Conservation (phyloP, 1,139 yeast genomes). For the Geotrichum cucujoidarum region DNA sequence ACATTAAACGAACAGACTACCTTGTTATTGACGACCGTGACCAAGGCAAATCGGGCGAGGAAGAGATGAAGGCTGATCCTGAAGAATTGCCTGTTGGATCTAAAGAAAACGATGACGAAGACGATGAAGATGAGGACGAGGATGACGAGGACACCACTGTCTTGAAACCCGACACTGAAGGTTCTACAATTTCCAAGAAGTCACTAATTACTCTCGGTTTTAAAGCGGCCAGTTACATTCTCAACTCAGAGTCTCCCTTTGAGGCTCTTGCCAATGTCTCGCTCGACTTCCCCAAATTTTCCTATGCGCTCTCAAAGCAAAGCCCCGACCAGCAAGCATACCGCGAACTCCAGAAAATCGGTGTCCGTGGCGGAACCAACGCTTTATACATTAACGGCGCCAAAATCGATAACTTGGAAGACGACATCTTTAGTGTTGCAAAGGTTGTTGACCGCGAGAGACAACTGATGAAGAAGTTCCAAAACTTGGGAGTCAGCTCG, state of each 20-base stretch:
- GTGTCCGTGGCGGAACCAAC: constrained; percentile 34
- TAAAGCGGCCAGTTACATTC: constrained; percentile 33
- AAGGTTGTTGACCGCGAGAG: constrained; percentile 35
- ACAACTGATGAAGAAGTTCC: constrained; percentile 24
- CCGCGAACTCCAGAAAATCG: constrained; percentile 26
- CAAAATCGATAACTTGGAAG: constrained; percentile 26
- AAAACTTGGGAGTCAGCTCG: constrained; percentile 22
- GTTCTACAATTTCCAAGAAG: constrained; percentile 26
- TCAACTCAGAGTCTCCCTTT: constrained; percentile 30
- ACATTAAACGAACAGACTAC: constrained; percentile 60
- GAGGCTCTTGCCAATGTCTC: constrained; percentile 33
- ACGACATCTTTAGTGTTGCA: constrained; percentile 31
- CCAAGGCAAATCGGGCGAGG: constrained; percentile 21
- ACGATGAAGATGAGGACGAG: constrained; percentile 15
- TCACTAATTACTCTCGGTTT: constrained; percentile 34
- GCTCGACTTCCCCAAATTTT: constrained; percentile 36
- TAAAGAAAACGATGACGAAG: constrained; percentile 9
- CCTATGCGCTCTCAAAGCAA: constrained; percentile 27
- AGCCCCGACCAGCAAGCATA: constrained; percentile 23
- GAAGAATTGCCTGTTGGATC: constrained; percentile 7
- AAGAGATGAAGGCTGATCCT: constrained; percentile 9
- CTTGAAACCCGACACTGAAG: constrained; percentile 23
- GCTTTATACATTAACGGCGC: constrained; percentile 39
- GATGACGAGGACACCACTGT: constrained; percentile 15
- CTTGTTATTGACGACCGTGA: constrained; percentile 59